Conservation (phyloP, 192 early-diverging fungal genomes). For the Coemansia sp. region DNA sequence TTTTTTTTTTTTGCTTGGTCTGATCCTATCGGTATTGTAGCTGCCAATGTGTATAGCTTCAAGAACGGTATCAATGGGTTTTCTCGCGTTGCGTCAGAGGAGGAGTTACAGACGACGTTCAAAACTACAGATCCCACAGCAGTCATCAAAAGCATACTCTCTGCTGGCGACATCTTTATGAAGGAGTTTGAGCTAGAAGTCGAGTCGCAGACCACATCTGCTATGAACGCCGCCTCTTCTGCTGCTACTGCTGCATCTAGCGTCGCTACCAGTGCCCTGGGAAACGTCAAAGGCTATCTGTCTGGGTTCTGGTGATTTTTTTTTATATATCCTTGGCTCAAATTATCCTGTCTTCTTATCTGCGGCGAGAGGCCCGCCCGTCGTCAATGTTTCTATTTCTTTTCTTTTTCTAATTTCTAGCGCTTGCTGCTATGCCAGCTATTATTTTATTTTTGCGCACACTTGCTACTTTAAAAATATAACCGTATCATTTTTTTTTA, state of each 20-base stretch:
- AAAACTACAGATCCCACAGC: constrained; percentile 43
- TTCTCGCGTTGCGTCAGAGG: constrained; percentile 33
- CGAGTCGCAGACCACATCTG: constrained; percentile 48
- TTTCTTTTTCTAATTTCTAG: background rate
- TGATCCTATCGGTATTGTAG: constrained; percentile 16
- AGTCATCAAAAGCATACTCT: constrained; percentile 53
- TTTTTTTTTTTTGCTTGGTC: background rate
- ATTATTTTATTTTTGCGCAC: background rate
- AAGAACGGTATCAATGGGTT: constrained; percentile 19
- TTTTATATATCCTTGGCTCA: background rate
- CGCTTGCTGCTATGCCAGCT: background rate
- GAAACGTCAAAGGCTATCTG: constrained; percentile 42
- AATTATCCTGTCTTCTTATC: background rate
- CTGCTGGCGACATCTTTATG: constrained; percentile 31
- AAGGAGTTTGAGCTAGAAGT: constrained; percentile 53
- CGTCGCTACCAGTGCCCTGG: constrained; percentile 44
- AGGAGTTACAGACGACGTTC: constrained; percentile 45
- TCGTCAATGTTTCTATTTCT: background rate
- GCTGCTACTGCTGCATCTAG: constrained; percentile 50
- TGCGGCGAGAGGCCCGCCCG: background rate
- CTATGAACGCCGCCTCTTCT: constrained; percentile 36
- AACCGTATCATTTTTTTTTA: background rate
- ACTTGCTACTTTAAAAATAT: constrained; percentile 5
- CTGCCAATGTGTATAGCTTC: constrained; percentile 45
- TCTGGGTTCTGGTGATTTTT: constrained; percentile 46